Conservation (phyloP, 176 grass and related monocot genomes). For the Ensete glaucum region DNA sequence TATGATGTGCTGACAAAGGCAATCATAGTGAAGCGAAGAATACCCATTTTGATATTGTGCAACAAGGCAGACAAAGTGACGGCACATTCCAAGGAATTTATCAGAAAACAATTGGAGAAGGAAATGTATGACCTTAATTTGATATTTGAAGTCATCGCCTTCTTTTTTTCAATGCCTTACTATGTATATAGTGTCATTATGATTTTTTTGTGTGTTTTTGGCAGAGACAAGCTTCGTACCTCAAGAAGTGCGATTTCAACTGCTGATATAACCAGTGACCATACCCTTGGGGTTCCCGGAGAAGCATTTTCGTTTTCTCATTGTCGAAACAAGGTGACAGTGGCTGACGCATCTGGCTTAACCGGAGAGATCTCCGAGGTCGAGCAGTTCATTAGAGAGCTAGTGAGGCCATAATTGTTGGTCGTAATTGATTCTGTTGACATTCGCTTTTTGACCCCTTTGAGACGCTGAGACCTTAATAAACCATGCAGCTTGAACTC, state of each 20-base stretch:
- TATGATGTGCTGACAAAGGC: slow-evolving; percentile 94
- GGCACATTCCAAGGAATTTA: slow-evolving; percentile 95
- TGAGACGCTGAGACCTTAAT: too few relatives aligned
- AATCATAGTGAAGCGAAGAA: slow-evolving; percentile 58
- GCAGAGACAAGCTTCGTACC: slow-evolving; percentile 73
- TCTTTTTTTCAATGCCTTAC: neutral
- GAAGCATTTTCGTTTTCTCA: slow-evolving; percentile 63
- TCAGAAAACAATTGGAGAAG: slow-evolving; percentile 92
- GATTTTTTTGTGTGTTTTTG: slow-evolving; percentile 5
- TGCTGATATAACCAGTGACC: slow-evolving; percentile 66
- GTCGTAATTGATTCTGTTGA: too few relatives aligned
- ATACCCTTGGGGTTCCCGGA: slow-evolving; percentile 59
- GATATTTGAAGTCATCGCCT: neutral
- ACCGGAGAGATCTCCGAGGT: slow-evolving; percentile 46
- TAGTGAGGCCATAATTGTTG: slow-evolving; percentile 23
- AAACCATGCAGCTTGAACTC: too few relatives aligned
- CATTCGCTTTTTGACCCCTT: too few relatives aligned
- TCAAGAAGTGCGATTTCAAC: slow-evolving; percentile 78
- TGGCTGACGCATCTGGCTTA: slow-evolving; percentile 55
- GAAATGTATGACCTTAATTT: slow-evolving; percentile 58
- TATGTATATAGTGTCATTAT: neutral
- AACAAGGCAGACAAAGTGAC: slow-evolving; percentile 98
- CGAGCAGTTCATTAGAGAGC: slow-evolving; percentile 62
- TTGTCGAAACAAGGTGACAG: slow-evolving; percentile 71
- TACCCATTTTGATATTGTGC: slow-evolving; percentile 79